These are phyloP conservation scores for Asterochloris sp. DNA, from an alignment of 139 green algal species.

Conservation along the genomic window DNA sequence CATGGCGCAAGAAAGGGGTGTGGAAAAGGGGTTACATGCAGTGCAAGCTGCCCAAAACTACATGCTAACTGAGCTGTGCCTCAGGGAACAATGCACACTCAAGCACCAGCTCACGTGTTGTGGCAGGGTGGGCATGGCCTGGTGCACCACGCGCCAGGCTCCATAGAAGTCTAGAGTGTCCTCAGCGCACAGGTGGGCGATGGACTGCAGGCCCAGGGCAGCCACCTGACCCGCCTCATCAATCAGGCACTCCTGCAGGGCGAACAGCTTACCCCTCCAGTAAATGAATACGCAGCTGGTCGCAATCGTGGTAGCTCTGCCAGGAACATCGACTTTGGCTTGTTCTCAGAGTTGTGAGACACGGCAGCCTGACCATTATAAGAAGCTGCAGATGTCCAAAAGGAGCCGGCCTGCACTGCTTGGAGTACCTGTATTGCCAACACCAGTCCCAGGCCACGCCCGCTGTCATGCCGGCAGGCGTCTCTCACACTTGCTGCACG, in stretches of 20 bases:
- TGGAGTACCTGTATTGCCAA: not conserved
- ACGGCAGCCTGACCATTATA: not conserved
- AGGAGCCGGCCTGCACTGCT: not conserved
- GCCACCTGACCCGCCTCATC: not conserved
- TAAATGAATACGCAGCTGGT: not conserved
- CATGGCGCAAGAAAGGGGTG: no score
- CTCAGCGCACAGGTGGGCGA: slow-evolving; percentile 9
- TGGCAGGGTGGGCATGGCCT: not conserved
- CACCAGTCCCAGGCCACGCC: slow-evolving; percentile 1
- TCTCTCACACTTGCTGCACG: not conserved
- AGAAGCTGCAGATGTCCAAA: not conserved
- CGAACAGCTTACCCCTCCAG: not conserved
- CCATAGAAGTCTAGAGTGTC: slow-evolving; percentile 18
- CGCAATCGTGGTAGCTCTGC: not conserved
- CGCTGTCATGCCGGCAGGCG: slow-evolving; percentile 14
- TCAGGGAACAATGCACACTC: not conserved
- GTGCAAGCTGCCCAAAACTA: no score
- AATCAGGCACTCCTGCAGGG: slow-evolving; percentile 2
- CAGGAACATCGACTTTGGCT: not conserved
- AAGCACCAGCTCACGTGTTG: not conserved
- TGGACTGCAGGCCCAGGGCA: slow-evolving; percentile 11
- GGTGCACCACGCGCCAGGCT: slow-evolving; percentile 15
- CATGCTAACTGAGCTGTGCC: no score
- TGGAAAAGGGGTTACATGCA: no score
- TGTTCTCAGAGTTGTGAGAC: not conserved